Percentiles rank a stretch among this genome's conserved stretches.
phyloP scores from a whole-genome alignment of 371 early-diverging fungal genomes.

The Haplosporangium sp. region DNA sequence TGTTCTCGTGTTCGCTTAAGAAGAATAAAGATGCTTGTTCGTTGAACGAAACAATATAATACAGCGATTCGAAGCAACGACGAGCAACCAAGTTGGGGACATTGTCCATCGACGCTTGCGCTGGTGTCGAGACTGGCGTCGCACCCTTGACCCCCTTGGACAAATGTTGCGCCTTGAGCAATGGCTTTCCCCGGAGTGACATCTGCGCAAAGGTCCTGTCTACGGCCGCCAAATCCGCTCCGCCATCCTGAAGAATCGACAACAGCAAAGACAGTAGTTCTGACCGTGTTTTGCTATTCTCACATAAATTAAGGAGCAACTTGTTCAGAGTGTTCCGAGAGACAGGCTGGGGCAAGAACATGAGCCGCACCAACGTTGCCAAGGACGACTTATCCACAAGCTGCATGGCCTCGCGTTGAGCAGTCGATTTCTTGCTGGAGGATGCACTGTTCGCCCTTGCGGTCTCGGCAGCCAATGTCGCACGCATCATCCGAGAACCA shows the following conservation, averaged over 20 bases:
- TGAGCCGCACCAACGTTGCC: conserved; percentile 85
- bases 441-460: conserved; percentile 22
- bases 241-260: conserved; percentile 87
- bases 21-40: conserved; percentile 77
- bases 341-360: conserved; percentile 85
- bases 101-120: conserved; percentile 58
- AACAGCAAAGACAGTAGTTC: conserved; percentile 90
- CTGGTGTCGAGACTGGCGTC: conserved; percentile 13
- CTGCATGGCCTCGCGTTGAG: conserved; percentile 76
- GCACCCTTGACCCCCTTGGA: conserved; percentile 46
- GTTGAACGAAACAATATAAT: conserved; percentile 76
- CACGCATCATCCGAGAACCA: conserved; percentile 20
- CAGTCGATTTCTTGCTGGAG: conserved; percentile 58
- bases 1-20: conserved; percentile 77
- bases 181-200: conserved; percentile 65
- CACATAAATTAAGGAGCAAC: conserved; percentile 87
- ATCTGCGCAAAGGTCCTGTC: conserved; percentile 84
- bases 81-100: conserved; percentile 89
- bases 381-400: conserved; percentile 86
- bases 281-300: conserved; percentile 87
- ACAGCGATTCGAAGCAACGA: conserved; percentile 88
- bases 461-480: conserved; percentile 25
- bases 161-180: conserved; percentile 35
- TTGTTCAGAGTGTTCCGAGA: conserved; percentile 77
- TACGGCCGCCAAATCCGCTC: conserved; percentile 79